Base-by-base conservation (phyloP, 768 basidiomycete species). In the Trametes cingulata region DNA sequence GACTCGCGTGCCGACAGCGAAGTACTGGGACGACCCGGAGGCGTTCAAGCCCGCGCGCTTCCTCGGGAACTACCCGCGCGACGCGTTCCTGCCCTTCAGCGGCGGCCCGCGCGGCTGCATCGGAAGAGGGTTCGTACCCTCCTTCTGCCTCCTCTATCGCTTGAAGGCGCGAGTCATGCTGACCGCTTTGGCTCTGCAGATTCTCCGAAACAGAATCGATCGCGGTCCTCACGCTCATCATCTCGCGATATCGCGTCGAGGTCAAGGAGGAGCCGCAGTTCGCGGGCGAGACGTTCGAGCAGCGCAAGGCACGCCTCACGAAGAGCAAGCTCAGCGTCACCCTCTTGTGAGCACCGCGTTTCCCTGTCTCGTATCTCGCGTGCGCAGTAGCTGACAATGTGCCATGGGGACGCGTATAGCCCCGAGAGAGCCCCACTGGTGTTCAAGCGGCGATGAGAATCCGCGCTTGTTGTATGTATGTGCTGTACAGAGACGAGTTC, bases 51-150 rank as follows among this genome's bases (percentile, higher is more conserved):
- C 77, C 0, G 73, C 75, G 25, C 76, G 83, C 7, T 84, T 84
- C 72, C 68, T 83, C n/a, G 75, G 74, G 36, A 78, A 83, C 47
- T 85, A 80, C 78, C 76, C 79, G 20, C 74, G 77, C 36, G 82
- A 84, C 63, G 84, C 83, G 0, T 84, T 83, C 65, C 39, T 82
- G 25, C 81, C 83, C 3, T 84, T 84, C 65, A 81, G 78, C 54
- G 73, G 68, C 45, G 81, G 81, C 73, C 53, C 76, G n/a, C 74
- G 81, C 8, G 75, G 75, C 29, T 82, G 80, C 67, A 65, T 81
- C 22, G 80, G 80, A 41, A 71, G 78, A 56, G 76, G 75, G 79
- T 73, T 82, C 66, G 76, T 75, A 1, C 35, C 14, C 20, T 15
- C 9, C 15, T 20, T 20, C 19, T 35, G 17, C 19, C n/a, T 24